Evolutionary conservation across 2,329 filamentous ascomycete genomes (phyloP).

Genomic region (Fusarium equiseti): DNA sequence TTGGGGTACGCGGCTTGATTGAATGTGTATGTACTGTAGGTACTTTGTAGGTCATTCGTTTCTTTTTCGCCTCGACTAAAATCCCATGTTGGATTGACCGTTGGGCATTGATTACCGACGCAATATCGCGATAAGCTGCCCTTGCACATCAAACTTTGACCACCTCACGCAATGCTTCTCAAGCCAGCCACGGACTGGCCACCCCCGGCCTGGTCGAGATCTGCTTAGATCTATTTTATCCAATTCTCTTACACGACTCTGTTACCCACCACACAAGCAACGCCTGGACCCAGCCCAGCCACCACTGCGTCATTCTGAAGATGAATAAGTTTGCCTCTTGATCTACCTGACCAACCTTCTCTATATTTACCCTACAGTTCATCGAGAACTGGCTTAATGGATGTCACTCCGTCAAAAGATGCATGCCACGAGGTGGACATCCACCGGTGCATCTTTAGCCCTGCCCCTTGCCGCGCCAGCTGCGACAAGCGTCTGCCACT

Average conservation of each 20-base stretch:
- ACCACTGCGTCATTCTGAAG: slow-evolving; percentile 24
- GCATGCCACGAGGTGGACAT: slow-evolving; percentile 45
- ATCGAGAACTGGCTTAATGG: background rate
- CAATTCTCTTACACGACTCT: slow-evolving; percentile 27
- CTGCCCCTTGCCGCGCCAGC: slow-evolving; percentile 43
- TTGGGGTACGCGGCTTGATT: slow-evolving; percentile 1
- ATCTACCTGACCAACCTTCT: slow-evolving; percentile 12
- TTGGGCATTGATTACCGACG: slow-evolving; percentile 26
- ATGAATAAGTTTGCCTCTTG: slow-evolving; percentile 13
- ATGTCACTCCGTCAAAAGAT: slow-evolving; percentile 21
- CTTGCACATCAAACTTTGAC: slow-evolving; percentile 32
- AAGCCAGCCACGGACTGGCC: background rate
- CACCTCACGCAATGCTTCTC: slow-evolving; percentile 10
- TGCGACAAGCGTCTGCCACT: slow-evolving; percentile 34
- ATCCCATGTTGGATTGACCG: slow-evolving; percentile 1
- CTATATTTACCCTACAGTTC: slow-evolving; percentile 40
- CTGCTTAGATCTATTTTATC: slow-evolving; percentile 14
- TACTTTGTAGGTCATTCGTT: background rate
- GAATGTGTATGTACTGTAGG: background rate
- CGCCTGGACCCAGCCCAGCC: background rate
- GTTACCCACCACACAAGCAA: slow-evolving; percentile 15
- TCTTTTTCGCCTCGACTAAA: slow-evolving; percentile 1
- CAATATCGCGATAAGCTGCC: slow-evolving; percentile 30
- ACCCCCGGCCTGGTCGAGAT: slow-evolving; percentile 25
- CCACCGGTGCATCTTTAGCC: slow-evolving; percentile 43